A percentile compares a stretch with the other conserved stretches of the same genome.
Evolutionary conservation across 2,329 filamentous ascomycete genomes (phyloP).

Genomic region (Neonectria hederae): DNA sequence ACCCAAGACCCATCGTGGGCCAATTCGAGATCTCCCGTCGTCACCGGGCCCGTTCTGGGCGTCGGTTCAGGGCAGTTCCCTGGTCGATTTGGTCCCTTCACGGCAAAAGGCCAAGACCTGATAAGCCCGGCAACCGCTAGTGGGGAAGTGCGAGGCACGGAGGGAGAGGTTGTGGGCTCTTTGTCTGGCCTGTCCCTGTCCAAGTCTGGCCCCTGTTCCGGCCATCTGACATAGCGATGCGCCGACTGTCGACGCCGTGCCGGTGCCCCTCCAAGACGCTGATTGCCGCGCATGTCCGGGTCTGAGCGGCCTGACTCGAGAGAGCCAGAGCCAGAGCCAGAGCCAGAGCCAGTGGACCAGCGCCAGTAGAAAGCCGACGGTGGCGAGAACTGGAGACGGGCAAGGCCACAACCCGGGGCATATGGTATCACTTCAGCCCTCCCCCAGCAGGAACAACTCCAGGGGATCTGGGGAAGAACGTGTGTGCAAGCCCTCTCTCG

Average conservation of each 20-base stretch:
- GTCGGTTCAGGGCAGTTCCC: background rate
- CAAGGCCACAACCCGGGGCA: conserved; percentile 11
- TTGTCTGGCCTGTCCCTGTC: conserved; percentile 16
- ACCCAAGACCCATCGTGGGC: conserved; percentile 32
- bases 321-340: conserved; percentile 17
- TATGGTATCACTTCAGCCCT: background rate
- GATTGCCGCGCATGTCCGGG: conserved; percentile 35
- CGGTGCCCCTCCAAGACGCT: conserved; percentile 16
- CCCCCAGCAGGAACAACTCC: background rate
- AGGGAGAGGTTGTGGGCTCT: background rate
- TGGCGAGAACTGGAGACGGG: conserved; percentile 14
- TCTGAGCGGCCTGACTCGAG: conserved; percentile 38
- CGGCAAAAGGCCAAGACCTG: background rate
- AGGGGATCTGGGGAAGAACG: conserved; percentile 22
- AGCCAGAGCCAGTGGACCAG: background rate
- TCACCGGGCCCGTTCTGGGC: conserved; percentile 27
- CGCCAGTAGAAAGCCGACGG: background rate
- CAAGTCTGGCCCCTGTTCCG: conserved; percentile 17
- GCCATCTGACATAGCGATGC: conserved; percentile 39
- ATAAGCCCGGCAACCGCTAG: conserved; percentile 12
- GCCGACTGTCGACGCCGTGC: conserved; percentile 29
- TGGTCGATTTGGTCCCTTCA: background rate
- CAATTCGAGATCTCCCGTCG: conserved; percentile 39
- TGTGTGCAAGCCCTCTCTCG: background rate
- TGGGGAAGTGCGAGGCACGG: background rate